phyloP scores from a whole-genome alignment of 176 grass and related monocot species.

The Ensete glaucum region DNA sequence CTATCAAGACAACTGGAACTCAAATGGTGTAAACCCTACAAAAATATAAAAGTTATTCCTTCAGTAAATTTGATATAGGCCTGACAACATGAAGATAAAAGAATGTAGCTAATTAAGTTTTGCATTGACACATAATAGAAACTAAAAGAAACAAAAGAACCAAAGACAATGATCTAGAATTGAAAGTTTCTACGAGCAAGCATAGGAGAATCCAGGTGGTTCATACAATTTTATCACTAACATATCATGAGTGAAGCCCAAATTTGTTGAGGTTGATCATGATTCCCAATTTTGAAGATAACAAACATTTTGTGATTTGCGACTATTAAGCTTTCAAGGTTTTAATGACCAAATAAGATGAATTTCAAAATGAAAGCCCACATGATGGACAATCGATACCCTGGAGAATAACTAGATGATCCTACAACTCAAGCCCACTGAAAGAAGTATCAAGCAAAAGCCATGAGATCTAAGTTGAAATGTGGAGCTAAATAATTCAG shows the following conservation, averaged over 20 bases:
- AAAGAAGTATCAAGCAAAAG: too few species aligned
- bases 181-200: too few species aligned
- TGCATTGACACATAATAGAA: neutral
- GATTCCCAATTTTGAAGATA: neutral
- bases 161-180: neutral
- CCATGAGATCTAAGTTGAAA: too few species aligned
- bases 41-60: constrained; percentile 9
- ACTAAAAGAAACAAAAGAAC: neutral
- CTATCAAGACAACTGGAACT: constrained; percentile 20
- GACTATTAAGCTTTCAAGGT: neutral
- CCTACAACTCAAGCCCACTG: too few species aligned
- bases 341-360: too few species aligned
- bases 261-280: neutral
- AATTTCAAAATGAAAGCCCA: too few species aligned
- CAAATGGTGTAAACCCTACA: constrained; percentile 24
- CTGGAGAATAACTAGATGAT: too few species aligned
- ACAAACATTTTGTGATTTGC: neutral
- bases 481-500: too few species aligned
- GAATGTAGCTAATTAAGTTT: neutral
- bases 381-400: too few species aligned
- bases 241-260: neutral
- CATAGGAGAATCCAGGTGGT: too few species aligned
- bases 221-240: neutral
- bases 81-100: neutral
- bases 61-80: constrained; percentile 1